phyloP scores from a whole-genome alignment of 2,329 filamentous ascomycete species.

The Paracoccidioides lutzii region DNA sequence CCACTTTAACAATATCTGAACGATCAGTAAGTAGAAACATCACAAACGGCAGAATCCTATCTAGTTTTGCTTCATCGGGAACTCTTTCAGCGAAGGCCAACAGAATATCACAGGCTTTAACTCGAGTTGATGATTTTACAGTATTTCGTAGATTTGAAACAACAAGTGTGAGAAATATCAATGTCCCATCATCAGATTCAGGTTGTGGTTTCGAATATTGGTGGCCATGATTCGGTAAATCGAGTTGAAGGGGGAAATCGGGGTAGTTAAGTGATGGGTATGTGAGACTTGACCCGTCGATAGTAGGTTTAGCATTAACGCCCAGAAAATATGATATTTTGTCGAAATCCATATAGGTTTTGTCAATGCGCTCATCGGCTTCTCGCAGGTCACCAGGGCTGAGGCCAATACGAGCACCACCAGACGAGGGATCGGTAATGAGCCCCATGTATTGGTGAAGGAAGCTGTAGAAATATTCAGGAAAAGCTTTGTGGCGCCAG shows the following conservation, averaged over 20 bases:
- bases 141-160: conserved; percentile 83
- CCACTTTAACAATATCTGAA: conserved; percentile 70
- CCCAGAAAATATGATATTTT: conserved; percentile 94
- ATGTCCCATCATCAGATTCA: conserved; percentile 70
- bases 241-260: conserved; percentile 61
- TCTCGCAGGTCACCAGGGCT: conserved; percentile 63
- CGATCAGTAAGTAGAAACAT: conserved; percentile 71
- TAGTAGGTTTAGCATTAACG: conserved; percentile 45
- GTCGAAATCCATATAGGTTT: conserved; percentile 88
- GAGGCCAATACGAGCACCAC: conserved; percentile 57
- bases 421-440: conserved; percentile 79
- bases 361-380: conserved; percentile 84
- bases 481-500: conserved; percentile 85
- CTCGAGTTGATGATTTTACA: conserved; percentile 70
- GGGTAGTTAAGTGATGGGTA: conserved; percentile 23
- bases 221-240: conserved; percentile 74
- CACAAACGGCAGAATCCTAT: conserved; percentile 82
- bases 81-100: conserved; percentile 82
- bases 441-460: conserved; percentile 95
- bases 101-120: conserved; percentile 81
- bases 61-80: conserved; percentile 90
- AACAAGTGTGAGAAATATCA: conserved; percentile 82
- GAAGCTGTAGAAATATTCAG: conserved; percentile 94
- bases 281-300: conserved; percentile 19
- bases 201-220: conserved; percentile 48